Evolutionary conservation across 2,329 filamentous ascomycete genomes (phyloP).

Genomic region (Monascus ruber): DNA sequence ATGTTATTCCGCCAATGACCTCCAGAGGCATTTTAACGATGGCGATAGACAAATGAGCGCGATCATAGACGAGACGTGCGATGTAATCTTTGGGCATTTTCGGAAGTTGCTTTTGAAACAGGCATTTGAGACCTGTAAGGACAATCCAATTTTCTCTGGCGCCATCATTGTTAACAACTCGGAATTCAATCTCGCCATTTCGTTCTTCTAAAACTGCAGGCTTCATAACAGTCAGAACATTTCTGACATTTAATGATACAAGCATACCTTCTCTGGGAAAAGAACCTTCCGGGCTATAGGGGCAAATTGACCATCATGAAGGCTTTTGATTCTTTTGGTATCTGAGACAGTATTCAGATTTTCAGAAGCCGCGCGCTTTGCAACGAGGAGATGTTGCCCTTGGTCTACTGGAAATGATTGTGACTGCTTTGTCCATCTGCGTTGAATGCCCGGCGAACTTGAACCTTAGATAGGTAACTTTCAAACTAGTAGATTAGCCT

Average conservation of each 20-base stretch:
- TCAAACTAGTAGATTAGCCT: too few species aligned
- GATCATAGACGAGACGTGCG: slow-evolving; percentile 89
- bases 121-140: slow-evolving; percentile 87
- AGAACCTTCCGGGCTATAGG: too few species aligned
- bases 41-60: slow-evolving; percentile 88
- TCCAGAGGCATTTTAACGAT: slow-evolving; percentile 95
- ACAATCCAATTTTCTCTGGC: slow-evolving; percentile 82
- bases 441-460: too few species aligned
- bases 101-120: slow-evolving; percentile 95
- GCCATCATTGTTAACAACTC: slow-evolving; percentile 94
- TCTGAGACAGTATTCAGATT: slow-evolving; percentile 62
- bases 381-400: slow-evolving; percentile 23
- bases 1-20: slow-evolving; percentile 81
- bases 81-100: slow-evolving; percentile 99
- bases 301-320: not conserved
- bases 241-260: too few species aligned
- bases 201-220: slow-evolving; percentile 89
- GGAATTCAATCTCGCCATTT: slow-evolving; percentile 88
- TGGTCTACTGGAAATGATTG: too few species aligned
- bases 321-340: slow-evolving; percentile 61
- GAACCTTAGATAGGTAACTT: too few species aligned
- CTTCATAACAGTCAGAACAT: slow-evolving; percentile 25
- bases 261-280: too few species aligned
- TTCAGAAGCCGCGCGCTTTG: slow-evolving; percentile 32
- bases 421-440: too few species aligned